Conservation (phyloP, 2,329 filamentous ascomycete genomes). For the Aotearoamyces nothofagi region DNA sequence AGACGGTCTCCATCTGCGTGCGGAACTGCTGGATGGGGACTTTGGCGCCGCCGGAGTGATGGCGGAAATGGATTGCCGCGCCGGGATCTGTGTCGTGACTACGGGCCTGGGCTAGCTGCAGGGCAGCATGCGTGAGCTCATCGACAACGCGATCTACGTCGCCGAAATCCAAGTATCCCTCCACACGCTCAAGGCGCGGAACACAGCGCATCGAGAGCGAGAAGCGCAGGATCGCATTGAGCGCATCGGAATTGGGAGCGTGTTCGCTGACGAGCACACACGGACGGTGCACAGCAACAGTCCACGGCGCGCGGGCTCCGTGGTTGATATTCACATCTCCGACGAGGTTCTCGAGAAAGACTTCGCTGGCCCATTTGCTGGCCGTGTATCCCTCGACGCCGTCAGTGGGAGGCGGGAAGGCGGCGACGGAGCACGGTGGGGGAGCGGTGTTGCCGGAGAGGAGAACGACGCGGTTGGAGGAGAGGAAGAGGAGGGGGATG, state of each 20-base stretch:
- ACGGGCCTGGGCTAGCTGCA: neutral
- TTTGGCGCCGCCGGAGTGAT: neutral
- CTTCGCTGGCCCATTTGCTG: conserved; percentile 22
- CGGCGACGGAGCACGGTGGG: conserved; percentile 5
- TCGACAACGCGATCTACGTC: neutral
- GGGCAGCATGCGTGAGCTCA: neutral
- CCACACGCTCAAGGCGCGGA: neutral
- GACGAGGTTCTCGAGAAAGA: conserved; percentile 14
- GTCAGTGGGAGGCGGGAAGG: conserved; percentile 9
- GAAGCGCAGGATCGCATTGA: conserved; percentile 4
- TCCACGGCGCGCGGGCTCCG: neutral
- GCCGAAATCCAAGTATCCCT: neutral
- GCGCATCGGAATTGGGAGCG: conserved; percentile 3
- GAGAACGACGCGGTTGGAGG: conserved; percentile 14
- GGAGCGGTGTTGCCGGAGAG: conserved; percentile 1
- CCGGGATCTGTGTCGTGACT: neutral
- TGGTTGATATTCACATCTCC: neutral
- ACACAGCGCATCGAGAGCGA: conserved; percentile 1
- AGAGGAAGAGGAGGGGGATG: conserved; percentile 25
- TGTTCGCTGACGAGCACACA: conserved; percentile 3
- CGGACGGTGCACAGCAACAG: conserved; percentile 2
- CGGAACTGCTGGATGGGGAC: conserved; percentile 1
- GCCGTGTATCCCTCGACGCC: conserved; percentile 20
- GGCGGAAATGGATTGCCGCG: neutral
- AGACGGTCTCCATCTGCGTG: neutral